These are phyloP conservation scores for Canariomyces notabilis DNA, from an alignment of 2,329 filamentous ascomycete species.

Conservation along the genomic window DNA sequence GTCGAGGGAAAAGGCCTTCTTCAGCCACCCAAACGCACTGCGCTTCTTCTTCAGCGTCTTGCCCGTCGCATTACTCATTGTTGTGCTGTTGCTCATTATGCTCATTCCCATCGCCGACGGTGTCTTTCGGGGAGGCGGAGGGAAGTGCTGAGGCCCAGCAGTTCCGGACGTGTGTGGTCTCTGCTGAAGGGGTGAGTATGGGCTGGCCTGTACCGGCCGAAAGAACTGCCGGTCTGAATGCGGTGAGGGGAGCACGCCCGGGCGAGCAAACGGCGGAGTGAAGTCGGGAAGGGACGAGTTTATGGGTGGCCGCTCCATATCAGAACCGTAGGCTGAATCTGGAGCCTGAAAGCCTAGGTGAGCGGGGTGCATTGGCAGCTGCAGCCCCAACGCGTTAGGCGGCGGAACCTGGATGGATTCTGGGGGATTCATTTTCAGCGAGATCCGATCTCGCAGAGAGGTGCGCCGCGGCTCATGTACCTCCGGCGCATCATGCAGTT, in stretches of 20 bases:
- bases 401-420: conserved; percentile 52
- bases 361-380: conserved; percentile 29
- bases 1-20: conserved; percentile 61
- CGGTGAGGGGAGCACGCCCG: conserved; percentile 41
- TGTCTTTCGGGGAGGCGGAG: conserved; percentile 41
- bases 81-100: conserved; percentile 51
- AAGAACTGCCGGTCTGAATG: conserved; percentile 54
- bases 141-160: conserved; percentile 25
- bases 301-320: conserved; percentile 36
- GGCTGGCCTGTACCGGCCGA: conserved; percentile 57
- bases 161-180: conserved; percentile 50
- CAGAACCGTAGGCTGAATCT: conserved; percentile 46
- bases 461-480: conserved; percentile 30
- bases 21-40: conserved; percentile 63
- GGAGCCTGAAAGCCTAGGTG: conserved; percentile 34
- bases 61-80: conserved; percentile 39
- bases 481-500: conserved; percentile 8
- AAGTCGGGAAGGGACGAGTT: conserved; percentile 32
- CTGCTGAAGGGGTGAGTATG: conserved; percentile 59
- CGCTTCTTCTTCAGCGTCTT: conserved; percentile 58
- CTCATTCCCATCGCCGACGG: conserved; percentile 54
- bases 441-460: conserved; percentile 51
- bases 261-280: conserved; percentile 34
- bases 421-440: conserved; percentile 47
- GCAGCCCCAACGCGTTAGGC: conserved; percentile 32